These are phyloP conservation scores for Aspergillus aculeatus DNA, from an alignment of 2,329 filamentous ascomycete species.

Conservation along the genomic window DNA sequence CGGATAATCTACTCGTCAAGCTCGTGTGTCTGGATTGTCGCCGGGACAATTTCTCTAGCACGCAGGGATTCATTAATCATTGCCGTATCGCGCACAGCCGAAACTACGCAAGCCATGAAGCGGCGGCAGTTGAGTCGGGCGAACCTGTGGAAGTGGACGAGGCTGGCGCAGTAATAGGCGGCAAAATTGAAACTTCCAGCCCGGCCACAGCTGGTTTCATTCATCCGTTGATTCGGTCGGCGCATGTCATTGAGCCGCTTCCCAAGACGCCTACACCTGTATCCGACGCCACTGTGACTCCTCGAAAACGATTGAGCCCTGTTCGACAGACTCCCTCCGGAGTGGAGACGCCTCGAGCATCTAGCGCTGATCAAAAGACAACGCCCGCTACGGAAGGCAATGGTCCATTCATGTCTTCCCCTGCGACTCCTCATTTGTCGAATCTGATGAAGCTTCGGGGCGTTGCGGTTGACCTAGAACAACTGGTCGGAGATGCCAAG, in stretches of 20 bases:
- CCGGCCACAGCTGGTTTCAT: conserved; percentile 51
- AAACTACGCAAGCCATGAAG: conserved; percentile 94
- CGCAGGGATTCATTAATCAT: conserved; percentile 99
- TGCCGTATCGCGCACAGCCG: conserved; percentile 92
- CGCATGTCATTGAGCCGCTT: conserved; percentile 40
- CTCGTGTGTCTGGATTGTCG: conserved; percentile 86
- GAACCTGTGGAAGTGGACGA: conserved; percentile 74
- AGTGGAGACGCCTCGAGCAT: conserved; percentile 27
- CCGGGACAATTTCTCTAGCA: conserved; percentile 89
- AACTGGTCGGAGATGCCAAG: conserved; percentile 58
- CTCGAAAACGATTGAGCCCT: conserved; percentile 19
- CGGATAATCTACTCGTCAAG: conserved; percentile 82
- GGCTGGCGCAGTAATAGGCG: conserved; percentile 47
- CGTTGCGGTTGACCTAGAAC: conserved; percentile 59
- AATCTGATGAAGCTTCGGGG: conserved; percentile 62
- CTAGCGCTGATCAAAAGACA: background rate
- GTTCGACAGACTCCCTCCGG: conserved; percentile 15
- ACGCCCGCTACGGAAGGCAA: conserved; percentile 19
- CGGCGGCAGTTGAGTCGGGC: conserved; percentile 84
- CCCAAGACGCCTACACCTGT: conserved; percentile 18
- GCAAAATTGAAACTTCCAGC: conserved; percentile 31
- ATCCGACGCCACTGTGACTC: conserved; percentile 18
- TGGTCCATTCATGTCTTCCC: conserved; percentile 53
- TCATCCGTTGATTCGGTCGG: conserved; percentile 61
- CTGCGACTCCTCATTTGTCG: conserved; percentile 66